Base-by-base conservation (phyloP, 148 eudicot species). In the Polygonum aviculare region DNA sequence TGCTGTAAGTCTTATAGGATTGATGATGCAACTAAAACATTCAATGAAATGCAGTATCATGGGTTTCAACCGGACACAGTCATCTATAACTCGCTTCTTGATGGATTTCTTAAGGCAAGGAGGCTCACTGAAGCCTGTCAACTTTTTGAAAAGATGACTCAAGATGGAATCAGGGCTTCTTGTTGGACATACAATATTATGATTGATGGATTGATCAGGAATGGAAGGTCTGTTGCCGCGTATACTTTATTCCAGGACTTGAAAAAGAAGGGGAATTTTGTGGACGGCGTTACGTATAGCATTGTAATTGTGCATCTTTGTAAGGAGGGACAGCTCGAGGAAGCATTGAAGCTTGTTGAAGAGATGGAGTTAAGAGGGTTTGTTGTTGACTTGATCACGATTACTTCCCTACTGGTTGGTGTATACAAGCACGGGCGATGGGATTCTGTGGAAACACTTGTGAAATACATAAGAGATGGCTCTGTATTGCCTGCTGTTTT, bases 311-410 rank as follows among this genome's bases (percentile, higher is more conserved):
- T 87, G 85, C 87, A 90, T 81, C 84, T 88, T 78, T 88, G 87
- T 67, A 84, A 80, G 77, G 98, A 90, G 78, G 88, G 83, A 63
- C 85, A 76, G 76, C 39, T 90, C 7, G 85, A 84, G 54, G 90
- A 83, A 72, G 90, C 91, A 14, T 77, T 92, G 76, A 69, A 81
- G 65, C 78, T 92, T 76, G 93, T 90, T 72, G 95, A 87, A 76
- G 95, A 92, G 80, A 92, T 92, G 97, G 97, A 91, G 81, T 80
- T 79, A 7, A 80, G 97, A 76, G 98, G 97, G 41, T 91, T 91
- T 76, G 86, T 81, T 62, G 97, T 91, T 74, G 98, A 90, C 84
- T 79, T 93, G 72, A 90, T 93, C 62, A 93, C 97, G 3, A 77
- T 91, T 62, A 88, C 94, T 12, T 85, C 90, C 15, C 85, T 93